phyloP scores from a whole-genome alignment of 352 stramenopile genomes.

The Thalassiosira allenii region DNA sequence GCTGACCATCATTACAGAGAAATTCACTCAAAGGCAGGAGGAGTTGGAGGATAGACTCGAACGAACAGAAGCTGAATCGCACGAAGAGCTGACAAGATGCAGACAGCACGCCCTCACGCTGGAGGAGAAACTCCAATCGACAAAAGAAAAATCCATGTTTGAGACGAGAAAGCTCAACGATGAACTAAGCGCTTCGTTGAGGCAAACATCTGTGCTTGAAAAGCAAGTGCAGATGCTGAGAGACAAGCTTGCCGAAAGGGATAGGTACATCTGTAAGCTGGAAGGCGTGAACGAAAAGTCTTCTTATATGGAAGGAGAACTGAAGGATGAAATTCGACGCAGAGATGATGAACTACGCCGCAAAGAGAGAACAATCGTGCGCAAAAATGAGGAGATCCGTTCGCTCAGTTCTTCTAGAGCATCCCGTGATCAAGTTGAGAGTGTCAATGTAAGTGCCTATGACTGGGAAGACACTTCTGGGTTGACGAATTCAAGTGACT shows the following conservation, averaged over 20 bases:
- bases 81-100: not conserved
- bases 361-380: not conserved
- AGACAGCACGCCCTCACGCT: not conserved
- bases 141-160: not conserved
- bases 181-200: not conserved
- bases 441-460: not conserved
- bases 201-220: slow-evolving; percentile 4
- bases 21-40: not conserved
- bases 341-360: not conserved
- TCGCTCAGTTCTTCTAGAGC: not conserved
- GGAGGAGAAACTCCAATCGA: slow-evolving; percentile 6
- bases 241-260: slow-evolving; percentile 3
- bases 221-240: slow-evolving; percentile 10
- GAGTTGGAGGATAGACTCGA: slow-evolving; percentile 18
- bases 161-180: slow-evolving; percentile 5
- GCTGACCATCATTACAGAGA: not conserved
- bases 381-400: not conserved
- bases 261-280: slow-evolving; percentile 6
- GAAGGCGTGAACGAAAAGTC: not conserved
- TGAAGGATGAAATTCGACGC: not conserved
- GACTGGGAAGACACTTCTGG: slow-evolving; percentile 8
- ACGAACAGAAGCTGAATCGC: not conserved
- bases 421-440: not conserved
- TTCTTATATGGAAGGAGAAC: too few relatives aligned
- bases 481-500: slow-evolving; percentile 11